Percentiles rank a stretch among this genome's conserved stretches.
These are phyloP conservation scores for Elsinoe australis DNA, from an alignment of 2,329 filamentous ascomycete species.

Conservation along the genomic window DNA sequence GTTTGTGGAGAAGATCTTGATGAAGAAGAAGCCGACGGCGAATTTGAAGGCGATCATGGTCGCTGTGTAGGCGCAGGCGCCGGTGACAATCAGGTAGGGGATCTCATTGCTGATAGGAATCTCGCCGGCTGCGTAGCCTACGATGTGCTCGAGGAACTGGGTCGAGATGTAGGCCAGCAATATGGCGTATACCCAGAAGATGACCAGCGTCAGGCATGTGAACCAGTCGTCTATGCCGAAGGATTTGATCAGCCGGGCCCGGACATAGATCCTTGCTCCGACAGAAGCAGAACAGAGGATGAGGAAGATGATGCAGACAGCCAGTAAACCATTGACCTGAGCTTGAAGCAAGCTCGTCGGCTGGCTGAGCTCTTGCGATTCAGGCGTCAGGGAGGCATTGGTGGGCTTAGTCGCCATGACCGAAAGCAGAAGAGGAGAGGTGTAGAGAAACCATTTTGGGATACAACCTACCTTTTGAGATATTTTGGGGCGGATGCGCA, in stretches of 20 bases:
- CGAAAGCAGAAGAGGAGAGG: background rate
- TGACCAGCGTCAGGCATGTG: slow-evolving; percentile 33
- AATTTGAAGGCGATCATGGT: slow-evolving; percentile 28
- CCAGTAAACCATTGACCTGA: slow-evolving; percentile 5
- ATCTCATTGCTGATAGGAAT: background rate
- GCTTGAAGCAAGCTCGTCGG: background rate
- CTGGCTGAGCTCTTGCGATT: background rate
- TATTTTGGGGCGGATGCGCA: too few species aligned
- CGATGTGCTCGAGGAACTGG: background rate
- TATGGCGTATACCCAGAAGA: background rate
- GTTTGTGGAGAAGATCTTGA: slow-evolving; percentile 17
- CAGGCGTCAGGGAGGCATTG: background rate
- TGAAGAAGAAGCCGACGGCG: slow-evolving; percentile 29
- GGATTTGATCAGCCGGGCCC: slow-evolving; percentile 32
- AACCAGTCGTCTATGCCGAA: slow-evolving; percentile 40
- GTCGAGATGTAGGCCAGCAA: background rate
- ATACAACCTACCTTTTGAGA: too few species aligned
- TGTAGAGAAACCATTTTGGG: background rate
- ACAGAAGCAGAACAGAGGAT: background rate
- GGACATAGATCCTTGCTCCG: slow-evolving; percentile 33
- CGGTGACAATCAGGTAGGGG: background rate
- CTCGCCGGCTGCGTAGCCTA: background rate
- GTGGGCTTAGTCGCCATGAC: background rate
- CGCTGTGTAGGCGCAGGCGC: slow-evolving; percentile 24
- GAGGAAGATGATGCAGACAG: background rate